These are phyloP conservation scores for Stromatinia cepivora DNA, from an alignment of 2,329 filamentous ascomycete species.

Conservation along the genomic window DNA sequence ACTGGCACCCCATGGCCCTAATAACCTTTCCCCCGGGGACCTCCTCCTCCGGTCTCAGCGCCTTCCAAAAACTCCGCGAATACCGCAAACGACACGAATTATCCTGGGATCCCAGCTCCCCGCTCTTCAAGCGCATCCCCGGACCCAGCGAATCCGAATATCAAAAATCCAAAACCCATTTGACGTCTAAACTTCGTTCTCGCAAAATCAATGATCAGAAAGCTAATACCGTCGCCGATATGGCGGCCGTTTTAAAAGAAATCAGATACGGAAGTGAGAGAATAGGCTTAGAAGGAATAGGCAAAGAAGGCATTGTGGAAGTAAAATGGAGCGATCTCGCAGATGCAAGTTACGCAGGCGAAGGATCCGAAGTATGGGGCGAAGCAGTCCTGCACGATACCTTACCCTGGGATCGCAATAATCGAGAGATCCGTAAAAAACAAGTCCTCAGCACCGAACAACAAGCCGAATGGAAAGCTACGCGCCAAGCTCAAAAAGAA, in stretches of 20 bases:
- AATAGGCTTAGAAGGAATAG: conserved; percentile 22
- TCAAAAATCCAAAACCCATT: conserved; percentile 8
- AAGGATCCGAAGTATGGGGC: conserved; percentile 35
- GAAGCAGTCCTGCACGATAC: conserved; percentile 38
- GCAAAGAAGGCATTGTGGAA: conserved; percentile 27
- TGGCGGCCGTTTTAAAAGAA: conserved; percentile 48
- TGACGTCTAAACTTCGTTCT: conserved; percentile 48
- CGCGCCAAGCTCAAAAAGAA: not conserved
- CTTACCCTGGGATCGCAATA: not conserved
- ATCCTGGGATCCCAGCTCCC: conserved; percentile 49
- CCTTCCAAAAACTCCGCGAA: conserved; percentile 65
- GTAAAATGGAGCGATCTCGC: conserved; percentile 42
- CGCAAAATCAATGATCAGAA: conserved; percentile 59
- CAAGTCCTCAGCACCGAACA: not conserved
- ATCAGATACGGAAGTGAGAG: conserved; percentile 18
- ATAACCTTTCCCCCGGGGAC: conserved; percentile 57
- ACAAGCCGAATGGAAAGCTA: conserved; percentile 12
- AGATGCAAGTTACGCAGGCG: conserved; percentile 43
- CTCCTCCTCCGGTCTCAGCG: conserved; percentile 56
- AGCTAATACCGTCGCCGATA: conserved; percentile 62
- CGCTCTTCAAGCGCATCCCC: conserved; percentile 7
- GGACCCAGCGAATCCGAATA: not conserved
- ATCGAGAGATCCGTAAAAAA: not conserved
- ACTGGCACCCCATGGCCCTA: conserved; percentile 62
- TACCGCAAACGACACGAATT: conserved; percentile 63